These are phyloP conservation scores for Diaporthe longicolla DNA, from an alignment of 2,329 filamentous ascomycete species.

Conservation along the genomic window DNA sequence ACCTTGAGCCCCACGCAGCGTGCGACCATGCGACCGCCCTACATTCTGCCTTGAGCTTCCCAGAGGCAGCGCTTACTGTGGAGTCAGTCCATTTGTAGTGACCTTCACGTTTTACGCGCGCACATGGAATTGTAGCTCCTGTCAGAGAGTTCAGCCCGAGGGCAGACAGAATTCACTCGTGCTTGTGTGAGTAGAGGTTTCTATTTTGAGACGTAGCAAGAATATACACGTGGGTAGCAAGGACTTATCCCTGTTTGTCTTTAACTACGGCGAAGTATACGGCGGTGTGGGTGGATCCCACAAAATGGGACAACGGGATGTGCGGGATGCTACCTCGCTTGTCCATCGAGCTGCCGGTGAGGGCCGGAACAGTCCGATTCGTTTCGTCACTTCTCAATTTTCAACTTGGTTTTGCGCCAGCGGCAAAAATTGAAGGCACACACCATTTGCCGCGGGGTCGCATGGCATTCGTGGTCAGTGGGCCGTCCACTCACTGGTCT, in stretches of 20 bases:
- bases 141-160: constrained; percentile 3
- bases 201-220: constrained; percentile 19
- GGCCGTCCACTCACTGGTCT: neutral
- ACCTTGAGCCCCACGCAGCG: constrained; percentile 5
- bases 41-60: neutral
- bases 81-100: neutral
- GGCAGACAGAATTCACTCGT: neutral
- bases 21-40: neutral
- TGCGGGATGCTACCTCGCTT: constrained; percentile 27
- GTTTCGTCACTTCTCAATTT: constrained; percentile 14
- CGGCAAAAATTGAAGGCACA: neutral
- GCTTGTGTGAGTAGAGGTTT: neutral
- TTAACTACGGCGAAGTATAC: neutral
- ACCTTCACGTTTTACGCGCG: neutral
- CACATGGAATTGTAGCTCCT: neutral
- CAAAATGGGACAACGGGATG: constrained; percentile 23
- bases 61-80: constrained; percentile 6
- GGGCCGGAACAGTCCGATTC: neutral
- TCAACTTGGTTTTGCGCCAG: neutral
- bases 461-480: neutral
- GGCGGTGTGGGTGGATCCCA: constrained; percentile 15
- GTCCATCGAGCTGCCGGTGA: constrained; percentile 11
- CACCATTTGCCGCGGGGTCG: neutral
- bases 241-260: constrained; percentile 1
- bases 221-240: constrained; percentile 15